Evolutionary conservation across 1,139 yeast species (phyloP), one percentile per base, ranked within the genome.

Genomic region (Magnusiomyces sp.): DNA sequence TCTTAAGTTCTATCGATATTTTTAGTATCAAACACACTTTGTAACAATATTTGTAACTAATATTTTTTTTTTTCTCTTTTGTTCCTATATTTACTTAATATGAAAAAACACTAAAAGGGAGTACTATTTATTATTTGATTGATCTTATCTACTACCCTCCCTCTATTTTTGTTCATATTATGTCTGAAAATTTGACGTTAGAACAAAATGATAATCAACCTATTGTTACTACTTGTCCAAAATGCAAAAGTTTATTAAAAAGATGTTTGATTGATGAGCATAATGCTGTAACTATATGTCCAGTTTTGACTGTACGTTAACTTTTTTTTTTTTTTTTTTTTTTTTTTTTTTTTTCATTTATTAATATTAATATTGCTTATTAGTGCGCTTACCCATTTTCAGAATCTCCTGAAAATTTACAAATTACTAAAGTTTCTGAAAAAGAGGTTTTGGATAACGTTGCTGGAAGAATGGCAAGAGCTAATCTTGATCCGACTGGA

Each of bases 301-400:
- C 67, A 23, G 62, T 60, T 47, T 55, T 53, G 29, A 49, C 49
- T n/a, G 56, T 55, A 47, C 45, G 55, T 49, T 6, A 20, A 5
- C 14, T 29, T n/a, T n/a, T 31, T 7, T 32, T 2, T 27, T 6
- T 36, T 19, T 17, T 14, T n/a, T n/a, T 6, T 16, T 40, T 20
- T 13, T 4, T 6, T 19, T n/a, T 23, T 5, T 13, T 13, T 42
- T 20, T 20, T 11, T 32, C 20, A 29, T 11, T 40, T 23, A 7
- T 37, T 7, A 36, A 16, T 20, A 17, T 32, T 41, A 34, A 9
- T 19, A 19, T 29, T 29, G 10, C 38, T 39, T 11, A 36, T 11
- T 50, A 60, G 46, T 68, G 71, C 50, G 53, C 58, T 11, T 76
- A 63, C 48, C 71, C 71, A 2, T 68, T 68, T 51, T 60, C 73